Conservation (phyloP, 1,284 basidiomycete species). For the Rhodotorula sp. region DNA sequence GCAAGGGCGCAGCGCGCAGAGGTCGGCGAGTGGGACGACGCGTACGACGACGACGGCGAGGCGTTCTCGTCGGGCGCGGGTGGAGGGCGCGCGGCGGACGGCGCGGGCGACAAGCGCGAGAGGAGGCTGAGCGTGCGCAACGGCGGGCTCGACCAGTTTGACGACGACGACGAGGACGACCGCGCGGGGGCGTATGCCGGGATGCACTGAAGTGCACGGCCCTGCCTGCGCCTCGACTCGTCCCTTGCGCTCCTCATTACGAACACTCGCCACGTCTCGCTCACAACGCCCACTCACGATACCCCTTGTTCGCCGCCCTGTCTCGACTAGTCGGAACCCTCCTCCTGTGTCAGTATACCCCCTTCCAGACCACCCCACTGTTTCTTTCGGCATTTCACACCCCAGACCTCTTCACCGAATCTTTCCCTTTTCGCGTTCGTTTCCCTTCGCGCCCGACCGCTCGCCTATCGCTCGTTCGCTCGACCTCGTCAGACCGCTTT, state of each 20-base stretch:
- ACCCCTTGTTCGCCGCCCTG: not conserved
- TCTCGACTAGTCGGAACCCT: not conserved
- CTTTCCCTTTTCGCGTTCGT: too few relatives aligned
- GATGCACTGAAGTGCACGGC: conserved; percentile 14
- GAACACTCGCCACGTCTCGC: too few relatives aligned
- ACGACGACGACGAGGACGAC: conserved; percentile 14
- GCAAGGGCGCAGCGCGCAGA: conserved; percentile 5
- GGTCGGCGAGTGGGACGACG: not conserved
- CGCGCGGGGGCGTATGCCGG: conserved; percentile 15
- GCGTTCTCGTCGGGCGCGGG: not conserved
- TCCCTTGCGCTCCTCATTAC: not conserved
- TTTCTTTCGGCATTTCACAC: too few relatives aligned
- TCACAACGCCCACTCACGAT: not conserved
- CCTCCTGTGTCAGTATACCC: too few relatives aligned
- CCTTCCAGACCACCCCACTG: too few relatives aligned
- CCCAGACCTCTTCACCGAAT: too few relatives aligned
- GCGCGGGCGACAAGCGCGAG: not conserved
- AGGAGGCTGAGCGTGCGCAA: conserved; percentile 29
- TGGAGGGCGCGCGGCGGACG: not conserved
- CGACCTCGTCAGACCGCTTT: too few relatives aligned
- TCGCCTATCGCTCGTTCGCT: too few relatives aligned
- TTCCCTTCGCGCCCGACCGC: too few relatives aligned
- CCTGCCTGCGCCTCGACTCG: too few relatives aligned
- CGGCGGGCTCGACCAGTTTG: conserved; percentile 25
- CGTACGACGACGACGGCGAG: not conserved